Evolutionary conservation across 345 rosid genomes (phyloP), one percentile per base, ranked within the genome.

Genomic region (Dipteronia sinensis): DNA sequence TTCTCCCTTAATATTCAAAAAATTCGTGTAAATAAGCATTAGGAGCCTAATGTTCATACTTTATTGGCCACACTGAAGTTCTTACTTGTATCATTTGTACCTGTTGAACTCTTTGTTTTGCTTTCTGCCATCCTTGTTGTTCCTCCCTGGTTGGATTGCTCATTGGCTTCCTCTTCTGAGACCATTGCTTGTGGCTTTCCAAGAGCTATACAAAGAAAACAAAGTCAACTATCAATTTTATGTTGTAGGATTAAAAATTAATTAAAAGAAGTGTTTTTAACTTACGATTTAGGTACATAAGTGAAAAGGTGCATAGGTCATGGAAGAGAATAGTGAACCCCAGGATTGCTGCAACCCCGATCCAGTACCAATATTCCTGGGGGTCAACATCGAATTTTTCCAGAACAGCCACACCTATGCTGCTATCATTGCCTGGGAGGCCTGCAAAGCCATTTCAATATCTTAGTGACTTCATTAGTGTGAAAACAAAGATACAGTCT

Each of bases 381-480:
- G n/a, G n/a, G n/a, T n/a, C n/a, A n/a, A 27, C 59, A 69, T 87
- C 88, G 25, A 88, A 89, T 69, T 74, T 83, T 46, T 83, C 29
- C 1, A 95, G 93, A 81, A 95, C 86, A 47, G 88, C 86, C 72
- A 80, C 53, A 44, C 98, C 98, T 40, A 91, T 80, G 16, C 29
- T 85, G 15, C 94, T 88, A 22, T 58, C 67, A 6, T 34, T 73
- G 76, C 90, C 90, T 67, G 98, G 74, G n/a, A n/a, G 77, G 87
- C 86, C 99, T 73, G 22, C 63, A 25, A 38, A 25, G 63, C 23
- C 2, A 79, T 10, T 3, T n/a, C n/a, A n/a, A 69, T 59, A 74
- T 69, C 12, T 59, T 8, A 8, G 25, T 27, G 44, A 88, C 86
- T 98, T 93, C 78, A 98, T 85, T 23, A 95, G 88, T 62, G 97